phyloP scores from a whole-genome alignment of 1,284 basidiomycete species.

The Ganoderma leucocontextum region DNA sequence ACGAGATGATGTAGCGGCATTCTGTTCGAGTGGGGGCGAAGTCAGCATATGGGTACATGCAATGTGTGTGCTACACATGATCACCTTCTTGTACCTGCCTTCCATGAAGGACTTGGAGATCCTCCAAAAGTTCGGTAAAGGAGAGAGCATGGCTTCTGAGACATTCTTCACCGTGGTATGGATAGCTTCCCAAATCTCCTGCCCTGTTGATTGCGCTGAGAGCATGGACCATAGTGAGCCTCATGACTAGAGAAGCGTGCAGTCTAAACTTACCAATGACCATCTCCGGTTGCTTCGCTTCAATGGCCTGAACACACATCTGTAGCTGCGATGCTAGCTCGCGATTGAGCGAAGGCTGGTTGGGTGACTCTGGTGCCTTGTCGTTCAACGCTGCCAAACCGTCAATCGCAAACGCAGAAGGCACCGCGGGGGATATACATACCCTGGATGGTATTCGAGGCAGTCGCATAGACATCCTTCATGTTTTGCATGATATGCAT shows the following conservation, averaged over 20 bases:
- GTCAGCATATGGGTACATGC: neutral
- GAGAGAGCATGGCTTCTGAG: conserved; percentile 73
- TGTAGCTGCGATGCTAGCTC: conserved; percentile 65
- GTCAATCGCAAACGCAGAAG: no score
- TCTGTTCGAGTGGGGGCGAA: conserved; percentile 26
- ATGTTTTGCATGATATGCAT: conserved; percentile 85
- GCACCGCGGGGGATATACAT: conserved; percentile 27
- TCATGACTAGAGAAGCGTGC: neutral
- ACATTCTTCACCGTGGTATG: conserved; percentile 76
- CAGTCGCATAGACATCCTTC: conserved; percentile 69
- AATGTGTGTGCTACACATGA: conserved; percentile 21
- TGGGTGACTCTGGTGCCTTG: conserved; percentile 45
- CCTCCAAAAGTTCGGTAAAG: conserved; percentile 93
- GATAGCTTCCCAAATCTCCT: conserved; percentile 86
- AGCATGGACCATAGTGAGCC: conserved; percentile 7
- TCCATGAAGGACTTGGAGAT: conserved; percentile 92
- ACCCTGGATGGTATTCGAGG: conserved; percentile 67
- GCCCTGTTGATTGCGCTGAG: conserved; percentile 54
- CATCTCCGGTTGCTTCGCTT: conserved; percentile 69
- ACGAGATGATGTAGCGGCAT: conserved; percentile 46
- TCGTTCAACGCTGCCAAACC: conserved; percentile 52
- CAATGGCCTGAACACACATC: conserved; percentile 62
- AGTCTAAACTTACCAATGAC: conserved; percentile 61
- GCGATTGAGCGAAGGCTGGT: conserved; percentile 50
- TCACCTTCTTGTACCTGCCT: conserved; percentile 88